A percentile compares a stretch with the other conserved stretches of the same genome.
phyloP scores from a whole-genome alignment of 1,284 basidiomycete species.

The Acaromyces ingoldii region DNA sequence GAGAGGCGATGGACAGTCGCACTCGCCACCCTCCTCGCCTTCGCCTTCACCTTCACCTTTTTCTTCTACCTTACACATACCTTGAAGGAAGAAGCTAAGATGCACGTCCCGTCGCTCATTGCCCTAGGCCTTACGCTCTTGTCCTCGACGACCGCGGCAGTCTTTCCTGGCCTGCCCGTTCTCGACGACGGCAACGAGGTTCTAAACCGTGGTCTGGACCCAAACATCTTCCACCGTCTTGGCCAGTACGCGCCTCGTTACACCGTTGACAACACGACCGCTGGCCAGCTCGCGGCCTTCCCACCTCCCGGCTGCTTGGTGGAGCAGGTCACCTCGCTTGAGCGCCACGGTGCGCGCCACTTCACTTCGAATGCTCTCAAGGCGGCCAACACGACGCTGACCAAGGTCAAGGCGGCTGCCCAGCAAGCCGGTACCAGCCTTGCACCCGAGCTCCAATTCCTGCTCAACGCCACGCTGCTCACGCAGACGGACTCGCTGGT shows the following conservation, averaged over 20 bases:
- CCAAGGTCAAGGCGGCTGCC: conserved; percentile 8
- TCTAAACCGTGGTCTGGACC: conserved; percentile 9
- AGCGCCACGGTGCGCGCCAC: conserved; percentile 17
- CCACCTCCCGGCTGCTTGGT: conserved; percentile 12
- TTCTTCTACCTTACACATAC: too few relatives aligned
- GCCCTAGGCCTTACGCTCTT: not conserved
- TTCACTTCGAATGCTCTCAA: conserved; percentile 11
- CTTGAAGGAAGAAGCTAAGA: too few relatives aligned
- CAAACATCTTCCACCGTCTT: conserved; percentile 11
- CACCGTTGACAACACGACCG: conserved; percentile 1
- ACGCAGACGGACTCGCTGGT: conserved; percentile 7
- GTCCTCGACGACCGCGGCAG: too few relatives aligned
- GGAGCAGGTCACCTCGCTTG: conserved; percentile 13
- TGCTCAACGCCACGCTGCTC: conserved; percentile 4
- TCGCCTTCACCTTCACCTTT: too few relatives aligned
- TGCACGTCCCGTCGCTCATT: too few relatives aligned
- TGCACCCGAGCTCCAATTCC: conserved; percentile 13
- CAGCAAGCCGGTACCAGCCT: conserved; percentile 3
- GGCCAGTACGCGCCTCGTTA: conserved; percentile 18
- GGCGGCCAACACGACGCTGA: conserved; percentile 11
- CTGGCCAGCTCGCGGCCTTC: not conserved
- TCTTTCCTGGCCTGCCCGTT: not conserved
- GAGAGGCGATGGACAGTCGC: too few relatives aligned
- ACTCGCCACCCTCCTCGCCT: too few relatives aligned
- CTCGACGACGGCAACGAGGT: conserved; percentile 4